Evolutionary conservation across 148 eudicot species (phyloP).

Genomic region (Gaultheria prostrata): DNA sequence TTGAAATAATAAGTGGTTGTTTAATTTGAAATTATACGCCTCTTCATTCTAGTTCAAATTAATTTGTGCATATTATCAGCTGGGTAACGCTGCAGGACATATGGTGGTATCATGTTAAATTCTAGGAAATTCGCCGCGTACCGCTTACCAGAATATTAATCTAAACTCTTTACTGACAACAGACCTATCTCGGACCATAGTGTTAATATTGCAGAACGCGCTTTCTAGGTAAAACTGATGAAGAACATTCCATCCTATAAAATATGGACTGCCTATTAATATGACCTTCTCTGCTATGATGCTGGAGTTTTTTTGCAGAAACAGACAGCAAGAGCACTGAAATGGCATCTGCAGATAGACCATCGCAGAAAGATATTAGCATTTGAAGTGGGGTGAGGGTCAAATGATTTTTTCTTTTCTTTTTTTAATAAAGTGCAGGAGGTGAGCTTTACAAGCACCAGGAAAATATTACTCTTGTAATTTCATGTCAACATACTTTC

Average conservation of each 20-base stretch:
- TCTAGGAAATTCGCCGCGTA: neutral
- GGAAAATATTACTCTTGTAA: neutral
- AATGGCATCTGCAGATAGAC: slow-evolving; percentile 36
- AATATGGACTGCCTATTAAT: slow-evolving; percentile 51
- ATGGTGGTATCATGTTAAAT: neutral
- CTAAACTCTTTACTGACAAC: neutral
- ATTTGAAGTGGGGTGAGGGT: neutral
- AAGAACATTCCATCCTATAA: slow-evolving; percentile 44
- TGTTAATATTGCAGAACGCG: slow-evolving; percentile 25
- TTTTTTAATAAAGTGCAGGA: neutral
- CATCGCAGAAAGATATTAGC: neutral
- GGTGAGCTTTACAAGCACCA: neutral
- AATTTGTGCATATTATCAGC: neutral
- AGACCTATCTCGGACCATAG: neutral
- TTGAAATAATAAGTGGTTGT: neutral
- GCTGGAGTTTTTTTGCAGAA: slow-evolving; percentile 41
- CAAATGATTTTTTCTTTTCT: neutral
- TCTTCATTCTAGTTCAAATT: neutral
- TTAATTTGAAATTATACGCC: neutral
- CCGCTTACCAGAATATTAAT: neutral
- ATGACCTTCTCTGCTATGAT: slow-evolving; percentile 39
- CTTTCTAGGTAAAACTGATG: slow-evolving; percentile 47
- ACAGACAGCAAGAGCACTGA: slow-evolving; percentile 60
- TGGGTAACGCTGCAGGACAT: neutral
- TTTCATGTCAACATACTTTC: neutral